Conservation (phyloP, 2,329 filamentous ascomycete species). For the Ascochyta pisi region DNA sequence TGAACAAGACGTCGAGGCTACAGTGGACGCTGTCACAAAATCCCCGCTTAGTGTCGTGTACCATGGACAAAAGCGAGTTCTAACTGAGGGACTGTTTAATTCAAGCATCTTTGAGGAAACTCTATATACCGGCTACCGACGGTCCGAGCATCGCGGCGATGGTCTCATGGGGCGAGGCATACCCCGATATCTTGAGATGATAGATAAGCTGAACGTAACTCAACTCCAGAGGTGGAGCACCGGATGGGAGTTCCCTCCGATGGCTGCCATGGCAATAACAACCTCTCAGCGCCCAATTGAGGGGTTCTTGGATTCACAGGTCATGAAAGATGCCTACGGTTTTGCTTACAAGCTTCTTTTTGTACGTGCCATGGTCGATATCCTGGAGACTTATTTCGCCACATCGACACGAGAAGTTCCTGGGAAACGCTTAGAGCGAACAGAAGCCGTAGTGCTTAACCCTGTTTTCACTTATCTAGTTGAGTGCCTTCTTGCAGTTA, state of each 20-base stretch:
- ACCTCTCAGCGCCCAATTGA: conserved; percentile 9
- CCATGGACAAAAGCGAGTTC: conserved; percentile 18
- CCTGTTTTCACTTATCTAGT: conserved; percentile 48
- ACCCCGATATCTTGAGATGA: too few relatives aligned
- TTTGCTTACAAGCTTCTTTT: conserved; percentile 53
- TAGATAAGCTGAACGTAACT: background rate
- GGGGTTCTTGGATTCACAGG: conserved; percentile 42
- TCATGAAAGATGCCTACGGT: conserved; percentile 44
- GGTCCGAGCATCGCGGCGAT: too few relatives aligned
- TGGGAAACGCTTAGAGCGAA: conserved; percentile 27
- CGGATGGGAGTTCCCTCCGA: conserved; percentile 19
- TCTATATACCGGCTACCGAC: too few relatives aligned
- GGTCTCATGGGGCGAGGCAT: too few relatives aligned
- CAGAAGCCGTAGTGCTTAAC: conserved; percentile 45
- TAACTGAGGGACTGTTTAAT: conserved; percentile 46
- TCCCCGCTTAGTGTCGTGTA: conserved; percentile 19
- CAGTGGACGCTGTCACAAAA: conserved; percentile 32
- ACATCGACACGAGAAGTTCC: conserved; percentile 1
- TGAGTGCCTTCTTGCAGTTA: conserved; percentile 36
- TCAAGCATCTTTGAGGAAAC: conserved; percentile 45
- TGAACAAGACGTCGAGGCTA: conserved; percentile 53
- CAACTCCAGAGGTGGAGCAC: background rate
- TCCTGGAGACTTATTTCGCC: conserved; percentile 25
- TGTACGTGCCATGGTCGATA: conserved; percentile 38
- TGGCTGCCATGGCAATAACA: conserved; percentile 49